phyloP scores from a whole-genome alignment of 2,329 filamentous ascomycete genomes.

The Septoria petroselini region DNA sequence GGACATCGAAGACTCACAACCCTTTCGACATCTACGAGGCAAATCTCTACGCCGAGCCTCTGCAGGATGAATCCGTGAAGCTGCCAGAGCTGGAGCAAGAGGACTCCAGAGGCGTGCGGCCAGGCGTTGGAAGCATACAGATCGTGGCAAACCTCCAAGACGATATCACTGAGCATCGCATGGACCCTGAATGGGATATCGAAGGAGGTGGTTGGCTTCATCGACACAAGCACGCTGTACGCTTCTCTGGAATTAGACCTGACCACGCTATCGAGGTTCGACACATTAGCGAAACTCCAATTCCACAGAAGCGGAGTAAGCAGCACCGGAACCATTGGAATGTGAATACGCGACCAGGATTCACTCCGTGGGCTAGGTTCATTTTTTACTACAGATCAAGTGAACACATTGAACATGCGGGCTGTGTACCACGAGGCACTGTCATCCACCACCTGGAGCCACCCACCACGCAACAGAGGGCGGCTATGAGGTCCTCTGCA shows the following conservation, averaged over 20 bases:
- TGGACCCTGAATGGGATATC: constrained; percentile 17
- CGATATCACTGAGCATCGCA: constrained; percentile 1
- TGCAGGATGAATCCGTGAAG: constrained; percentile 6
- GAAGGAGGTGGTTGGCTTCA: constrained; percentile 24
- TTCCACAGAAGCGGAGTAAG: constrained; percentile 16
- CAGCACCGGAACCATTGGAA: constrained; percentile 24
- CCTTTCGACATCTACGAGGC: constrained; percentile 26
- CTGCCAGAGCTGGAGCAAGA: background rate
- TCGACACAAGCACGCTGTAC: constrained; percentile 11
- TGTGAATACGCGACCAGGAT: constrained; percentile 34
- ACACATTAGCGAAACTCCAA: constrained; percentile 12
- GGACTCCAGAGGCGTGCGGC: background rate
- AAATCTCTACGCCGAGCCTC: constrained; percentile 20
- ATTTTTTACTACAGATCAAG: constrained; percentile 43
- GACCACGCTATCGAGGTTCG: constrained; percentile 25
- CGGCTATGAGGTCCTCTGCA: too few relatives aligned
- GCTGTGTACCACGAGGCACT: constrained; percentile 18
- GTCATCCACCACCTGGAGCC: constrained; percentile 19
- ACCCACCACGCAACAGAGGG: background rate
- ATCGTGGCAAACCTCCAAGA: constrained; percentile 13
- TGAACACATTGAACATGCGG: constrained; percentile 27
- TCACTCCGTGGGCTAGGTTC: constrained; percentile 41
- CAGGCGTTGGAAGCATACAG: constrained; percentile 18
- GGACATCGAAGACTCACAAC: constrained; percentile 8
- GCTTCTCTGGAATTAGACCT: constrained; percentile 27